Evolutionary conservation across 1,284 basidiomycete species (phyloP).

Genomic region (Cryptococcus sp.): DNA sequence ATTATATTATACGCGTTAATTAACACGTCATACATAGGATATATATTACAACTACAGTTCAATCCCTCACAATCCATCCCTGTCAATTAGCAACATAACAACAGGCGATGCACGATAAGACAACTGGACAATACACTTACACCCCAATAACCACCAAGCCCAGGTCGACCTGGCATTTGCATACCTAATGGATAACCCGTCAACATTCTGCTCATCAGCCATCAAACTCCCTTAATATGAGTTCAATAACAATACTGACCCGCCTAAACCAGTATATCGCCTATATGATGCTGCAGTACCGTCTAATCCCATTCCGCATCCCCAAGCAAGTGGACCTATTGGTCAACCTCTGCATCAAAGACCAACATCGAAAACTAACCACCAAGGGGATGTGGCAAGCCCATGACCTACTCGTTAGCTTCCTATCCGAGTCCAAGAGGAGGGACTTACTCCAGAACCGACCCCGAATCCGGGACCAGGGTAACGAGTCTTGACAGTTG

Average conservation of each 20-base stretch:
- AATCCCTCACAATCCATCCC: constrained; percentile 18
- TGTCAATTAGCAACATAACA: not conserved
- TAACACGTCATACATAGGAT: no score
- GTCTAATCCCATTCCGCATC: constrained; percentile 31
- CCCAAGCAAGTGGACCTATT: constrained; percentile 17
- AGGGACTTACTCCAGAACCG: constrained; percentile 21
- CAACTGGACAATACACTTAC: constrained; percentile 13
- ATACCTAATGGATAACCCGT: constrained; percentile 27
- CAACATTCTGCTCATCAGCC: constrained; percentile 12
- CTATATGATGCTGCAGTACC: constrained; percentile 38
- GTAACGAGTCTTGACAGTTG: constrained; percentile 34
- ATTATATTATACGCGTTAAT: no score
- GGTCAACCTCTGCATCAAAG: not conserved
- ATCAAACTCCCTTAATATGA: not conserved
- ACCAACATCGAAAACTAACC: no score
- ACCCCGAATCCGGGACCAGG: constrained; percentile 29
- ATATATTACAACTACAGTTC: no score
- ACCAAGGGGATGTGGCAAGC: constrained; percentile 46
- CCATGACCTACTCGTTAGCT: constrained; percentile 43
- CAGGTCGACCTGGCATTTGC: constrained; percentile 26
- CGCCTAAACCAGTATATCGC: constrained; percentile 32
- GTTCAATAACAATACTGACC: constrained; percentile 12
- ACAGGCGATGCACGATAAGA: not conserved
- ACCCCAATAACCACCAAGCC: constrained; percentile 32
- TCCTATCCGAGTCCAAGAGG: not conserved